These are phyloP conservation scores for Aschersonia sp. DNA, from an alignment of 2,329 filamentous ascomycete species.

Conservation along the genomic window DNA sequence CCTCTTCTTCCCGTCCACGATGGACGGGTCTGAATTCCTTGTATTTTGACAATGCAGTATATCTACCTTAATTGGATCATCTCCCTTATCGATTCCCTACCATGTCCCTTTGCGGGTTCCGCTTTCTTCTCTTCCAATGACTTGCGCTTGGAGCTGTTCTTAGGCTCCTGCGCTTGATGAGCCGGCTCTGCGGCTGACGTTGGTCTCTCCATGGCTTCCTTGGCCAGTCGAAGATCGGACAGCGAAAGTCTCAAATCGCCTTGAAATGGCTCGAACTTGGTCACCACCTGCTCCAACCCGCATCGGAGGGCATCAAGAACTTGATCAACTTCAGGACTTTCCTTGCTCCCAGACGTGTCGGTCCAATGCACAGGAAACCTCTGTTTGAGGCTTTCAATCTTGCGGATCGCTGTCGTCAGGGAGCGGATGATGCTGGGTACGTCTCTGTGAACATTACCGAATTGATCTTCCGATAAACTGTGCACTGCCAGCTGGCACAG, in stretches of 20 bases:
- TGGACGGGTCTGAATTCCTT: background rate
- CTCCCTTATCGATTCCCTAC: constrained; percentile 9
- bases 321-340: constrained; percentile 53
- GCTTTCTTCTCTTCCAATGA: constrained; percentile 9
- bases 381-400: constrained; percentile 52
- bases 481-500: constrained; percentile 54
- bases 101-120: constrained; percentile 7
- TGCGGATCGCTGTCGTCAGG: constrained; percentile 52
- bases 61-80: constrained; percentile 15
- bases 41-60: background rate
- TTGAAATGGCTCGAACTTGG: constrained; percentile 61
- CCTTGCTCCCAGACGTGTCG: constrained; percentile 44
- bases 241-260: constrained; percentile 53
- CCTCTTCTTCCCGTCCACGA: too few species aligned
- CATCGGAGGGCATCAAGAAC: constrained; percentile 50
- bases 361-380: constrained; percentile 60
- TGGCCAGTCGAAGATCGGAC: constrained; percentile 59
- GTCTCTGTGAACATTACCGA: constrained; percentile 73
- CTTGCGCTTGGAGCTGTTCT: constrained; percentile 11
- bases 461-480: constrained; percentile 67
- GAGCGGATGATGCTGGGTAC: constrained; percentile 60
- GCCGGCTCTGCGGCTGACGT: background rate
- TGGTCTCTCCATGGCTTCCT: constrained; percentile 38
- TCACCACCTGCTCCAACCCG: constrained; percentile 50
- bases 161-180: background rate